Evolutionary conservation across 495 filamentous ascomycete genomes (phyloP), one percentile per base, ranked within the genome.

Genomic region (Penicillium salamii): DNA sequence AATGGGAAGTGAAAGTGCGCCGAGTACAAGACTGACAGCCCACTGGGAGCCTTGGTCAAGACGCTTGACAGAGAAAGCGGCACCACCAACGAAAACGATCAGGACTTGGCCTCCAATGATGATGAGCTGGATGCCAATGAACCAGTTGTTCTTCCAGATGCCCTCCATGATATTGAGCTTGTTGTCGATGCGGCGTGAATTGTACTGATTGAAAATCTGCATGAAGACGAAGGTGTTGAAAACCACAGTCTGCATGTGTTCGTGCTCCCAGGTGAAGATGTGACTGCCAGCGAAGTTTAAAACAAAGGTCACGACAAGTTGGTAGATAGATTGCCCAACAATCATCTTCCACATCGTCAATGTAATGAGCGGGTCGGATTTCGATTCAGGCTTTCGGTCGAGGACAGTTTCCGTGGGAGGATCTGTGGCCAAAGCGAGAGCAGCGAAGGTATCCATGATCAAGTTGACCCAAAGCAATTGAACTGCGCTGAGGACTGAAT

Each of bases 171-270:
- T 88, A 59, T 96, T 96, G 71, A 93, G 81, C 20, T 81, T 79
- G 71, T 95, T 97, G 62, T 97, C 91, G 13, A 97, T 76, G 1
- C 90, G 87, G 39, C 90, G 87, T 67, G 79, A 88, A 59, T 75
- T 79, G 39, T 88, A 83, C 60, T 89, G 78, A 61, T 96, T 95
- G 79, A 95, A 95, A 55, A 95, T 90, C 55, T 95, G 90, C 88
- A 95, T 91, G 85, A 90, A 96, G 31, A 93, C 88, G 57, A 92
- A 95, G 1, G 87, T 89, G 71, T 95, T 96, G 76, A 95, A 95
- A 19, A 95, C 80, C 32, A 92, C 71, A 1, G 89, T 90, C 49
- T 80, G 66, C 38, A 90, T 66, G 18, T 56, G 41, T 29, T 55
- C 42, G 48, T 50, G 38, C 13, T 55, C 50, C 62, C 88, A 90